phyloP scores from a whole-genome alignment of 2,329 filamentous ascomycete species.

The Periglandula ipomoeae region DNA sequence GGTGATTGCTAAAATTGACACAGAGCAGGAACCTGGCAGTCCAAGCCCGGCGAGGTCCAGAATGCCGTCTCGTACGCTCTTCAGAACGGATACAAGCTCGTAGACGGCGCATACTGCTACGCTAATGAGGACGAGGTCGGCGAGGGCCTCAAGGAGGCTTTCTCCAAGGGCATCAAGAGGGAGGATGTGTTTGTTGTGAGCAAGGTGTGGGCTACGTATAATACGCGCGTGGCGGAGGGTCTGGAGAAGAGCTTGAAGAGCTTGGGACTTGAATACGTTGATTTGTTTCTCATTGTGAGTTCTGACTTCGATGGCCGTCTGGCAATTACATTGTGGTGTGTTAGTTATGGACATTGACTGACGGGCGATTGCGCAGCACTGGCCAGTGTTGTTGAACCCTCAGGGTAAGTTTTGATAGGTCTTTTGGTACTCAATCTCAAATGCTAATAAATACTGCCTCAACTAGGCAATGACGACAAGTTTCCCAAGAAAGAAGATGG shows the following conservation, averaged over 20 bases:
- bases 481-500: slow-evolving; percentile 71
- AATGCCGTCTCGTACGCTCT: slow-evolving; percentile 51
- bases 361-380: slow-evolving; percentile 60
- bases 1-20: not conserved
- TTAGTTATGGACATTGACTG: no score
- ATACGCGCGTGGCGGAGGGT: slow-evolving; percentile 57
- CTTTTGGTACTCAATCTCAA: not conserved
- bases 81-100: slow-evolving; percentile 45
- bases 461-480: slow-evolving; percentile 55
- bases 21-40: slow-evolving; percentile 53
- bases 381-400: slow-evolving; percentile 74
- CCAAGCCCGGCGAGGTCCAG: slow-evolving; percentile 47
- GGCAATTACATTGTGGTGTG: no score
- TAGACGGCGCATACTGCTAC: slow-evolving; percentile 70
- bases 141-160: slow-evolving; percentile 63
- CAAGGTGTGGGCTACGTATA: slow-evolving; percentile 80
- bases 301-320: no score
- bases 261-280: slow-evolving; percentile 71
- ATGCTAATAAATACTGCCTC: not conserved
- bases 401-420: slow-evolving; percentile 39
- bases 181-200: slow-evolving; percentile 76
- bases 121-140: slow-evolving; percentile 79
- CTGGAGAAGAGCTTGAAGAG: slow-evolving; percentile 65
- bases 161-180: slow-evolving; percentile 61
- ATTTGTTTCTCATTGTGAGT: slow-evolving; percentile 61